phyloP scores from a whole-genome alignment of 2,329 filamentous ascomycete species.

The Nannizziopsis barbatae region DNA sequence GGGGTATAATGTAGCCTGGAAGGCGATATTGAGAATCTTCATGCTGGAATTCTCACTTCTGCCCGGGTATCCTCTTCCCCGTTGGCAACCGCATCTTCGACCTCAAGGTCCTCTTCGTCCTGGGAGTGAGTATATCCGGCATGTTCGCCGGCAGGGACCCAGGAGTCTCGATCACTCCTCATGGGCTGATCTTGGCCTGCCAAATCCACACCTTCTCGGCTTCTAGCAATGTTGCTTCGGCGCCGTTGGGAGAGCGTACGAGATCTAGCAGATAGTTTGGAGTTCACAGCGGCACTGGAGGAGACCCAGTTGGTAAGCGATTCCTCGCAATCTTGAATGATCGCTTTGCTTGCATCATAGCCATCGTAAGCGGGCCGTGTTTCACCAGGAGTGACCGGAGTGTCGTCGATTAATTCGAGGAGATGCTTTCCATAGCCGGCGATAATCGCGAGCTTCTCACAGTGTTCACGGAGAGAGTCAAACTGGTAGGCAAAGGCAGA shows the following conservation, averaged over 20 bases:
- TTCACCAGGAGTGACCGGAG: conserved; percentile 91
- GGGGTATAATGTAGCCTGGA: too few species aligned
- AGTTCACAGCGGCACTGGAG: conserved; percentile 75
- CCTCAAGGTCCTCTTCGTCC: conserved; percentile 31
- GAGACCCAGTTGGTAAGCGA: conserved; percentile 94
- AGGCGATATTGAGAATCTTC: not conserved
- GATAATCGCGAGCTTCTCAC: conserved; percentile 96
- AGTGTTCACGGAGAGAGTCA: conserved; percentile 91
- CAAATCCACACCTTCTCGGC: conserved; percentile 62
- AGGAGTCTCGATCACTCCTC: conserved; percentile 65
- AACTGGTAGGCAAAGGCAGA: conserved; percentile 97
- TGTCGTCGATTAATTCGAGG: conserved; percentile 92
- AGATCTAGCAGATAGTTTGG: conserved; percentile 76
- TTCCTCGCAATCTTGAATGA: conserved; percentile 98
- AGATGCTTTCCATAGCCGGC: conserved; percentile 96
- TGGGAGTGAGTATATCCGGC: conserved; percentile 35
- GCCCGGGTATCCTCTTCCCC: conserved; percentile 24
- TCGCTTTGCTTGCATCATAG: conserved; percentile 94
- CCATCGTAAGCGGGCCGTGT: conserved; percentile 92
- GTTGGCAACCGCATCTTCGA: conserved; percentile 22
- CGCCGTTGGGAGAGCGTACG: conserved; percentile 80
- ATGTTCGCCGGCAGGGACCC: conserved; percentile 62
- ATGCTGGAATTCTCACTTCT: conserved; percentile 23
- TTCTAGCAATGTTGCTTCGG: conserved; percentile 56
- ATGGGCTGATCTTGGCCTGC: conserved; percentile 69